A percentile compares a stretch with the other conserved stretches of the same genome.
These are phyloP conservation scores for Pythium biforme DNA, from an alignment of 352 stramenopile genomes.

Conservation along the genomic window DNA sequence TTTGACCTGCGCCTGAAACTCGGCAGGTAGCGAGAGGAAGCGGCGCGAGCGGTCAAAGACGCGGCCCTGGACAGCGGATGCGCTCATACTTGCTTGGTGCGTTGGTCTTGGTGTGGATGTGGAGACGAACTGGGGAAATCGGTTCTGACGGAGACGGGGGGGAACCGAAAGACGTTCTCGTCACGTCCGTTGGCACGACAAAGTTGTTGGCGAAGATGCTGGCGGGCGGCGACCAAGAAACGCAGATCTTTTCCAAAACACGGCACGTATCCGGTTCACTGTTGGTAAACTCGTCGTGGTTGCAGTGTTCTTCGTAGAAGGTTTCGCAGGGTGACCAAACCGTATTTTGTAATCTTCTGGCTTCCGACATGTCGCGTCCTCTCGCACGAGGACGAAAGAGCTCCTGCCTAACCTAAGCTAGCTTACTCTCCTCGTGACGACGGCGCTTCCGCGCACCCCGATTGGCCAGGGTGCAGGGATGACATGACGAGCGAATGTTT, in stretches of 20 bases:
- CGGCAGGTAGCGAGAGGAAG: slow-evolving; percentile 19
- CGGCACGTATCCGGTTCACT: not conserved
- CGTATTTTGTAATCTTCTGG: not conserved
- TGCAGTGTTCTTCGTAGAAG: too few relatives aligned
- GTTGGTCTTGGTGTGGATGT: not conserved
- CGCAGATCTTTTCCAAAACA: not conserved
- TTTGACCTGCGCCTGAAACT: slow-evolving; percentile 15
- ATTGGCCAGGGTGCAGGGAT: not conserved
- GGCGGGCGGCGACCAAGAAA: not conserved
- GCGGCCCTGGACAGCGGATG: slow-evolving; percentile 17
- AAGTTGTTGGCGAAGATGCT: too few relatives aligned
- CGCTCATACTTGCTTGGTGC: too few relatives aligned
- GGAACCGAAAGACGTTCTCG: not conserved
- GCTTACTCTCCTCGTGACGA: not conserved
- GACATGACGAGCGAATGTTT: not conserved
- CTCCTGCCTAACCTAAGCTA: slow-evolving; percentile 1
- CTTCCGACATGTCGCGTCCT: not conserved
- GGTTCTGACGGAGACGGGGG: slow-evolving; percentile 1
- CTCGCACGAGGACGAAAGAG: not conserved
- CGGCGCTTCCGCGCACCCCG: not conserved
- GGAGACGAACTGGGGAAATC: not conserved
- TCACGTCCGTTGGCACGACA: not conserved
- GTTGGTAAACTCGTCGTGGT: too few relatives aligned
- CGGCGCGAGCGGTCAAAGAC: slow-evolving; percentile 23
- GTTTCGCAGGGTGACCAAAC: not conserved